Evolutionary conservation across 2,329 filamentous ascomycete genomes (phyloP), one percentile per base, ranked within the genome.

Genomic region (Neonectria hederae): DNA sequence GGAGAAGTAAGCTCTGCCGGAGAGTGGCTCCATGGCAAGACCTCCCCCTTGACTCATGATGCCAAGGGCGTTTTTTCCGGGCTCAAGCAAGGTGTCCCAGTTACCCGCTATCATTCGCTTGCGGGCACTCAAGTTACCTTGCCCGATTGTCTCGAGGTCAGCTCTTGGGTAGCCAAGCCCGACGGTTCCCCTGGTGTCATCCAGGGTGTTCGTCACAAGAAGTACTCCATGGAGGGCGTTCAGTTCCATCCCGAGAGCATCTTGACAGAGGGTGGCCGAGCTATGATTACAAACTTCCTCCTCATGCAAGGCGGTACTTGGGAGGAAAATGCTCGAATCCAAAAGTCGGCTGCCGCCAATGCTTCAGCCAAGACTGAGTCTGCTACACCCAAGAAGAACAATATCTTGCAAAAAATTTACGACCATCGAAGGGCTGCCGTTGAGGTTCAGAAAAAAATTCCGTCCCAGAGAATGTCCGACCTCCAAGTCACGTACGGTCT

Each of bases 221-320:
- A 96, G 75, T 92, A 90, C 74, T 87, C 92, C 2, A 86, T 98
- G n/a, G 96, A 99, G 78, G 96, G 94, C 43, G 96, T 99, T 17
- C 96, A 99, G 76, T 99, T 98, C 73, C 96, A 99, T 72, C 96
- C 96, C 0, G 96, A 99, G 80, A 98, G 95, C 77, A 99, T 99
- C 62, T 82, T 99, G 55, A 97, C 95, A 0, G 93, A 92, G 49
- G 89, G 96, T 63, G 96, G 97, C 4, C 90, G 94, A 38, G 81
- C 87, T 38, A 97, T 99, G 92, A 88, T 99, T 76, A 90, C 89
- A 75, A 99, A 98, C 79, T 99, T 99, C 78, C 81, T 99, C 65
- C 86, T 85, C 62, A 90, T 97, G 86, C 92, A 90, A 72, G 92
- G 93, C 21, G 96, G 96, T 24, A 97, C 94, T 52, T 99, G 96